Evolutionary conservation across 73 alveolate genomes (phyloP), one percentile per base, ranked within the genome.

Genomic region (Loxodes magnus): DNA sequence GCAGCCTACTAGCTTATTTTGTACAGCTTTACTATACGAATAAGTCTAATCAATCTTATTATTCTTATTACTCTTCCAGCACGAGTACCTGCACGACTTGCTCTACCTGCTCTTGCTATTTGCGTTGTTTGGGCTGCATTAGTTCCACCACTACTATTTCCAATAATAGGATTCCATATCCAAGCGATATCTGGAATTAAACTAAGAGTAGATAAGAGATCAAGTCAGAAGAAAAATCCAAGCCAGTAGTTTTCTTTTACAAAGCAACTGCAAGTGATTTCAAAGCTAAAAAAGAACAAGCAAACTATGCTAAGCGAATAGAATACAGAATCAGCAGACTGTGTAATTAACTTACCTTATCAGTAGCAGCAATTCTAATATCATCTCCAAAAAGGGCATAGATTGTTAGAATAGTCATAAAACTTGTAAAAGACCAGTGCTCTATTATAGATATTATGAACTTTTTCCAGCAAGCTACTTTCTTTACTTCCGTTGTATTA

Each of bases 301-400:
- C 31, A 64, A 24, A 19, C 59, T 1, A 19, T 46, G n/a, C 14
- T 46, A 12, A 24, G 10, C 7, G 36, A 37, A 12, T 12, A 46
- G 27, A 46, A 46, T 20, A 12, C 60, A 24, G 22, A 37, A 2
- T 46, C 59, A 46, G 59, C 46, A 46, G 59, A 35, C 59, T 63
- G n/a, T n/a, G n/a, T n/a, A n/a, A n/a, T n/a, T n/a, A n/a, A n/a
- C n/a, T n/a, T n/a, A 51, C 43, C 33, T 62, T 62, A 2, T 26
- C 59, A 39, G 59, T 46, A 12, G 27, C 51, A 0, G 59, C 59
- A 14, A 46, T 12, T 2, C 96, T 35, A 17, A 85, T 12, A 59
- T 85, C 96, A 61, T 85, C 96, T 4, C 74, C 84, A 51, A 85
- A 85, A 16, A 85, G 58, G 10, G 93, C 96, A 56, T 77, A 85